These are phyloP conservation scores for Trichoderma simmonsii DNA, from an alignment of 2,329 filamentous ascomycete genomes.

Conservation along the genomic window DNA sequence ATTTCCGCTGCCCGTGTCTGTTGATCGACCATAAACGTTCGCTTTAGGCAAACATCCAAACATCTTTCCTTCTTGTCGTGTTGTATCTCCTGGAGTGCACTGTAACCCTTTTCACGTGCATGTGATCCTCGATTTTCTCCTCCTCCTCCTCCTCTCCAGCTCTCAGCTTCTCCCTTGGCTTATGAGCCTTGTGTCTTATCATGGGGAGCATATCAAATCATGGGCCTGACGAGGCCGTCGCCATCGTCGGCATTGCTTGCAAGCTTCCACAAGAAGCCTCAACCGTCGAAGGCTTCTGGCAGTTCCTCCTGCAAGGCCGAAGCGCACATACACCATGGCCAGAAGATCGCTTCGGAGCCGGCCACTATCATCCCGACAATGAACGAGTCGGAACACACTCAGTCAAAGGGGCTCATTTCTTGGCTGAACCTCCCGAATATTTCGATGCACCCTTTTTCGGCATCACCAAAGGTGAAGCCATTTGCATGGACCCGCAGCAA, in stretches of 20 bases:
- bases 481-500: constrained; percentile 11
- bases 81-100: neutral
- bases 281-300: neutral
- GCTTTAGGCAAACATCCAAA: neutral
- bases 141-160: neutral
- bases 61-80: neutral
- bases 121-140: neutral
- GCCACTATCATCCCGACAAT: constrained; percentile 2
- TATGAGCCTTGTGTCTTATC: neutral
- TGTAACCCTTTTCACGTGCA: neutral
- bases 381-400: constrained; percentile 8
- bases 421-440: neutral
- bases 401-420: constrained; percentile 10
- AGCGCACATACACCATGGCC: neutral
- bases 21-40: neutral
- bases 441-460: constrained; percentile 15
- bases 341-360: constrained; percentile 4
- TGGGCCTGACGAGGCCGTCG: neutral
- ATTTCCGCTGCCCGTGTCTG: neutral
- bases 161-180: neutral
- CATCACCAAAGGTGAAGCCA: constrained; percentile 1
- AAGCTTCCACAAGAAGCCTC: neutral
- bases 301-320: neutral
- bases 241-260: neutral
- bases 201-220: neutral